phyloP scores from a whole-genome alignment of 257 asterid genomes.

The Nicotiana knightiana region DNA sequence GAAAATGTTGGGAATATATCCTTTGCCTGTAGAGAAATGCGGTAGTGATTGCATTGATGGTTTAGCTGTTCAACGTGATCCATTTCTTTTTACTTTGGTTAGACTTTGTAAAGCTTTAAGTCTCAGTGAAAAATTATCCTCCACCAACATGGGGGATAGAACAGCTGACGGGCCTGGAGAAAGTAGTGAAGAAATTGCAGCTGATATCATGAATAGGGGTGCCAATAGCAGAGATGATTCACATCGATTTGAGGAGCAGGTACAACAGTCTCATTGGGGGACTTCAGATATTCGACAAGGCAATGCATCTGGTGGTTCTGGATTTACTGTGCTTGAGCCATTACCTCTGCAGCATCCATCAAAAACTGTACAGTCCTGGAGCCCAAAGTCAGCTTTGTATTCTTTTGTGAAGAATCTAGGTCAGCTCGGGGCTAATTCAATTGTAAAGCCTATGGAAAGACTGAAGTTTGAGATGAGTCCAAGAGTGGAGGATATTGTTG shows the following conservation, averaged over 20 bases:
- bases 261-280: slow-evolving; percentile 31
- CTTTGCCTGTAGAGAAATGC: slow-evolving; percentile 9
- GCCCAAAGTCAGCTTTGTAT: slow-evolving; percentile 31
- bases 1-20: slow-evolving; percentile 31
- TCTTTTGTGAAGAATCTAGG: slow-evolving; percentile 32
- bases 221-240: slow-evolving; percentile 30
- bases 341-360: slow-evolving; percentile 31
- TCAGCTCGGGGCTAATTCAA: slow-evolving; percentile 42
- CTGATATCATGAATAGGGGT: slow-evolving; percentile 19
- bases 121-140: slow-evolving; percentile 28
- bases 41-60: slow-evolving; percentile 24
- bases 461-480: slow-evolving; percentile 61
- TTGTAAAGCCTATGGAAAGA: slow-evolving; percentile 45
- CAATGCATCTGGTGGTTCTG: slow-evolving; percentile 24
- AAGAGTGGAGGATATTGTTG: slow-evolving; percentile 54
- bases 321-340: slow-evolving; percentile 25
- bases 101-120: slow-evolving; percentile 28
- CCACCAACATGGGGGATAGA: slow-evolving; percentile 14
- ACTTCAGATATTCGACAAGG: slow-evolving; percentile 30
- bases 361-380: slow-evolving; percentile 25
- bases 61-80: slow-evolving; percentile 32
- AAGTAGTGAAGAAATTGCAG: slow-evolving; percentile 27
- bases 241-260: slow-evolving; percentile 29
- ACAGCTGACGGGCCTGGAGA: slow-evolving; percentile 17
- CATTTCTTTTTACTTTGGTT: slow-evolving; percentile 40